Evolutionary conservation across 2,329 filamentous ascomycete species (phyloP).

Genomic region (Elsinoe australis): DNA sequence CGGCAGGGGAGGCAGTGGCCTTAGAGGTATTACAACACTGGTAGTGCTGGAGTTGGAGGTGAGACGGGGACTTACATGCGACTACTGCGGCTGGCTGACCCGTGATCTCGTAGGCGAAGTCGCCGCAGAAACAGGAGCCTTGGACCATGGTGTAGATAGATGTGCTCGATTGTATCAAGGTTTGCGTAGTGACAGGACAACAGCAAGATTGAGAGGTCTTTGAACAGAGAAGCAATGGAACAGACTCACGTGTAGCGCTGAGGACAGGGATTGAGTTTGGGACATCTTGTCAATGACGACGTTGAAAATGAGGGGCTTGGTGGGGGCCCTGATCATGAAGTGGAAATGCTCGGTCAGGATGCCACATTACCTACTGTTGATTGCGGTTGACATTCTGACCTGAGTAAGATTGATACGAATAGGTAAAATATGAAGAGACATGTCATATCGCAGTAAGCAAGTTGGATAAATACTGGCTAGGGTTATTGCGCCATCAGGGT

Average conservation of each 20-base stretch:
- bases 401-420: not conserved
- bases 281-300: conserved; percentile 6
- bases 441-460: no score
- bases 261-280: not conserved
- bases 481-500: conserved; percentile 14
- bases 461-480: no score
- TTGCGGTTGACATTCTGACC: not conserved
- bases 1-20: conserved; percentile 30
- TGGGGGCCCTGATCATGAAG: not conserved
- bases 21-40: conserved; percentile 19
- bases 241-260: not conserved
- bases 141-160: conserved; percentile 21
- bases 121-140: conserved; percentile 31
- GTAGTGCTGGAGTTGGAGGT: not conserved
- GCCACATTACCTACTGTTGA: not conserved
- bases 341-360: not conserved
- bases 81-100: conserved; percentile 27
- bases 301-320: conserved; percentile 1
- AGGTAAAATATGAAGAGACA: not conserved
- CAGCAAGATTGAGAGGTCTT: not conserved
- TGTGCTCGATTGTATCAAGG: not conserved
- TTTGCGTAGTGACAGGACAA: not conserved
- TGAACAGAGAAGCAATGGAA: not conserved
- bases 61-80: conserved; percentile 14
- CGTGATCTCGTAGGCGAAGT: conserved; percentile 31